Evolutionary conservation across 106 monocot genomes (phyloP).

Genomic region (Ottelia alismoides): DNA sequence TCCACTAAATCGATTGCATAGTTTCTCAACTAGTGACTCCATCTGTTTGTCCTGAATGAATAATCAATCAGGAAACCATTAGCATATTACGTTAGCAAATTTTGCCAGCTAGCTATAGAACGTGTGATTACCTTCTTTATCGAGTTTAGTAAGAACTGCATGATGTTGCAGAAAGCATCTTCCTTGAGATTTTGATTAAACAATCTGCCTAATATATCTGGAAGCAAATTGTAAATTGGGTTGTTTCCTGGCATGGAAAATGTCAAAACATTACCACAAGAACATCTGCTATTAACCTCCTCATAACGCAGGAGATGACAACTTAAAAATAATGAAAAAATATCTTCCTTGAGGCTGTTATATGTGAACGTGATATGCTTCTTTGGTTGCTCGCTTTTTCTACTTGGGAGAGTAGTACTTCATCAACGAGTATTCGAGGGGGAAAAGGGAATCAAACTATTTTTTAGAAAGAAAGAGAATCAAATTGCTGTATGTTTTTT

Average conservation of each 20-base stretch:
- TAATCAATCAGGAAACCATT: slow-evolving; percentile 1
- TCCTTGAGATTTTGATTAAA: slow-evolving; percentile 68
- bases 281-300: not conserved
- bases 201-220: slow-evolving; percentile 83
- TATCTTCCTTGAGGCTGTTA: too few species aligned
- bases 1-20: slow-evolving; percentile 84
- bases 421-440: too few species aligned
- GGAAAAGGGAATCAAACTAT: too few species aligned
- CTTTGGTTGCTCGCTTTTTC: too few species aligned
- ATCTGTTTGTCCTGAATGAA: slow-evolving; percentile 88
- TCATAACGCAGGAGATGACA: not conserved
- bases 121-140: slow-evolving; percentile 71
- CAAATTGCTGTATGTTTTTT: too few species aligned
- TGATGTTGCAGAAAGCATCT: slow-evolving; percentile 71
- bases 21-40: slow-evolving; percentile 99
- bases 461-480: too few species aligned
- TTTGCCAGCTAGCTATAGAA: too few species aligned
- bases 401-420: too few species aligned
- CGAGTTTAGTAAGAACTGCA: slow-evolving; percentile 86
- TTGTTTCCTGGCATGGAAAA: slow-evolving; percentile 57
- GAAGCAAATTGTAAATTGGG: slow-evolving; percentile 94
- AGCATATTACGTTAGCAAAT: too few species aligned
- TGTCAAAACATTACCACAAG: not conserved
- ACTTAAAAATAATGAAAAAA: too few species aligned
- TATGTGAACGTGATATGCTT: too few species aligned